These are phyloP conservation scores for Penicillium sp. DNA, from an alignment of 2,329 filamentous ascomycete species.

Conservation along the genomic window DNA sequence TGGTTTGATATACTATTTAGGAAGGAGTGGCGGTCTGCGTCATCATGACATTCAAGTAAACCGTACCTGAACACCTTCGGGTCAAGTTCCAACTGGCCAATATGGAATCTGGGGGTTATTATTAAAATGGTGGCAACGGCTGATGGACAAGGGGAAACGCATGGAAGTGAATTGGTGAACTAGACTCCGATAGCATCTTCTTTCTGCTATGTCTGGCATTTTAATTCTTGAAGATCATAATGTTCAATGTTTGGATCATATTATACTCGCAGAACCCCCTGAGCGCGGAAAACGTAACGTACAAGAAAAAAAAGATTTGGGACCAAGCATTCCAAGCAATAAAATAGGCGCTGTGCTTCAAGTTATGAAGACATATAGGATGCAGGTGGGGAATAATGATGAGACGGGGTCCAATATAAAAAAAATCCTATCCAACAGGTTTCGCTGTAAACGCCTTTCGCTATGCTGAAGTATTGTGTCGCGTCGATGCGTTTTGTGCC, in stretches of 20 bases:
- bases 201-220: not conserved
- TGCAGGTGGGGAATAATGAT: conserved; percentile 24
- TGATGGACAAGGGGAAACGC: not conserved
- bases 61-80: not conserved
- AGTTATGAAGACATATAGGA: conserved; percentile 12
- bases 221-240: not conserved
- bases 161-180: not conserved
- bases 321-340: not conserved
- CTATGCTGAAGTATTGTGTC: conserved; percentile 43
- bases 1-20: not conserved
- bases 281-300: not conserved
- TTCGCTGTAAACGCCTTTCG: conserved; percentile 34
- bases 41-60: conserved; percentile 8
- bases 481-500: conserved; percentile 67
- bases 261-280: not conserved
- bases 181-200: too few species aligned
- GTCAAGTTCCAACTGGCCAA: not conserved
- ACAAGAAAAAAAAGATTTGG: not conserved
- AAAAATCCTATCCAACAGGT: conserved; percentile 11
- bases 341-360: conserved; percentile 13
- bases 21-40: conserved; percentile 1
- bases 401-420: conserved; percentile 5
- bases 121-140: not conserved
- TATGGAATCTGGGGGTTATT: not conserved
- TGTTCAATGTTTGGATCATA: not conserved